Evolutionary conservation across 106 monocot species (phyloP).

Genomic region (Hemerocallis citrina): DNA sequence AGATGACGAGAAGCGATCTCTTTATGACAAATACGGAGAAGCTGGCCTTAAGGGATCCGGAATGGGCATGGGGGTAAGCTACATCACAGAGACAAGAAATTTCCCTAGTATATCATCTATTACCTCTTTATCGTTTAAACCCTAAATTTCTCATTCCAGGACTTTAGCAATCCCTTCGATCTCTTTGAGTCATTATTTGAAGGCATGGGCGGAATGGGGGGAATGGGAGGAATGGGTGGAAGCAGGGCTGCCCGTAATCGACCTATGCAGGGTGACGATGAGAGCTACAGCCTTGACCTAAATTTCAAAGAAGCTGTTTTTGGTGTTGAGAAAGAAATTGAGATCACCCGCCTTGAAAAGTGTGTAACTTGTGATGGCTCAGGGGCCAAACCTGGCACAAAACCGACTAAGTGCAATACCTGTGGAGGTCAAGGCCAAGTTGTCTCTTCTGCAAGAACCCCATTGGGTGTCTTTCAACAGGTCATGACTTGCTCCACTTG

Average conservation of each 20-base stretch:
- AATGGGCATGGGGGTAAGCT: conserved; percentile 78
- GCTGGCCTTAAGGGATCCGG: conserved; percentile 95
- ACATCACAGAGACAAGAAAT: neutral
- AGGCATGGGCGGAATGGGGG: conserved; percentile 71
- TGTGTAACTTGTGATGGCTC: conserved; percentile 79
- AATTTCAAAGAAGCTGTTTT: conserved; percentile 90
- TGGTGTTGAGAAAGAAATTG: conserved; percentile 90
- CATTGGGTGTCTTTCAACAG: conserved; percentile 89
- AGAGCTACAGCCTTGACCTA: conserved; percentile 64
- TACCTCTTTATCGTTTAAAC: neutral
- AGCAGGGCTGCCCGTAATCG: conserved; percentile 61
- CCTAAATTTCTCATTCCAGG: conserved; percentile 30
- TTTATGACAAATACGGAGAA: conserved; percentile 92
- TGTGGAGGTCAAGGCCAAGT: conserved; percentile 95
- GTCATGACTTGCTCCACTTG: conserved; percentile 49
- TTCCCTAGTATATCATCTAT: neutral
- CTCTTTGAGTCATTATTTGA: conserved; percentile 83
- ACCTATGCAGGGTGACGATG: conserved; percentile 86
- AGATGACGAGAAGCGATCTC: conserved; percentile 83
- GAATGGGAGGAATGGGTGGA: conserved; percentile 62
- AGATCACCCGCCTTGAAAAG: conserved; percentile 59
- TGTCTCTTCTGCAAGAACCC: conserved; percentile 66
- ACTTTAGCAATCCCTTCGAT: conserved; percentile 88
- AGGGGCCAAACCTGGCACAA: conserved; percentile 82
- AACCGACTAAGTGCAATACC: conserved; percentile 64